Percentiles rank a stretch among this genome's conserved stretches.
Evolutionary conservation across 225 moss, liverwort and hornwort species (phyloP).

Genomic region (Climacium dendroides): DNA sequence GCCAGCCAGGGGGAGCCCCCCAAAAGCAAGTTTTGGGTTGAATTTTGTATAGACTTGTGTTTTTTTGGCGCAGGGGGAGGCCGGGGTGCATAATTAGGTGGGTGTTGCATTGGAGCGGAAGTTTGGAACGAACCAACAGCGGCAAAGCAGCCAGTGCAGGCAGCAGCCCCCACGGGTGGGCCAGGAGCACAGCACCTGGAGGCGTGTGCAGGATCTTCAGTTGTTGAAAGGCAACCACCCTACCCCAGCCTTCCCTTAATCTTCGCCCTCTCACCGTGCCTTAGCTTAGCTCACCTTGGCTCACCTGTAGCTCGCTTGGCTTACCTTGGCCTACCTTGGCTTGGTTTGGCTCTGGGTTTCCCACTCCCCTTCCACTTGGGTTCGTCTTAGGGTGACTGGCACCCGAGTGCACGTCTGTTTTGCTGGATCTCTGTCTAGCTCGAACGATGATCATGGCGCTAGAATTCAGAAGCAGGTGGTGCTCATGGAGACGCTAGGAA

Average conservation of each 20-base stretch:
- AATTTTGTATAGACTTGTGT: no score
- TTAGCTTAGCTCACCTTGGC: background rate
- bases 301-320: background rate
- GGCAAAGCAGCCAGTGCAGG: background rate
- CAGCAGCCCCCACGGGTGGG: background rate
- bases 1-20: no score
- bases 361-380: background rate
- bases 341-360: background rate
- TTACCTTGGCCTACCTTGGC: background rate
- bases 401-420: background rate
- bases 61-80: background rate
- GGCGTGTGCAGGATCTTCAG: constrained; percentile 25
- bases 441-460: background rate
- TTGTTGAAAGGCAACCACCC: background rate
- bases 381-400: background rate
- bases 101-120: constrained; percentile 17
- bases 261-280: background rate
- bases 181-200: constrained; percentile 20
- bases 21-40: background rate
- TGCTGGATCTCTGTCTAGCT: background rate
- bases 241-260: background rate
- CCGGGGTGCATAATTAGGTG: background rate
- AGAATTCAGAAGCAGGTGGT: background rate
- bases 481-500: background rate
- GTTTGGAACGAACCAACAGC: background rate